Percentiles rank a stretch among this genome's conserved stretches.
Conservation (phyloP, 2,329 filamentous ascomycete species). For the Fusarium stilboides region DNA sequence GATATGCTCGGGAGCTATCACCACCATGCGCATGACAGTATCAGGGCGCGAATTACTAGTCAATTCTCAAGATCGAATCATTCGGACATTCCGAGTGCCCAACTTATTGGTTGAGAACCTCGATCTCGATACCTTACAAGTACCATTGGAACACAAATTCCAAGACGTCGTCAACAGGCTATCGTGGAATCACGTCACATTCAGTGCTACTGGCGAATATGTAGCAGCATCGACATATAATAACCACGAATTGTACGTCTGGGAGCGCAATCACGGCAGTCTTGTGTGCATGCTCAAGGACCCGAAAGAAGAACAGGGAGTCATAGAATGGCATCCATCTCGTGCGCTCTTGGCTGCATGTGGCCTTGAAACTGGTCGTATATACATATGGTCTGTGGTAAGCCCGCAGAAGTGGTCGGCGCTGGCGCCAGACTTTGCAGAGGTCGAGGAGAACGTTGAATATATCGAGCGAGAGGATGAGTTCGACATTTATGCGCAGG, state of each 20-base stretch:
- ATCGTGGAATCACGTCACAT: constrained; percentile 97
- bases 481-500: constrained; percentile 96
- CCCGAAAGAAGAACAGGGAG: constrained; percentile 94
- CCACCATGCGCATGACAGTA: constrained; percentile 83
- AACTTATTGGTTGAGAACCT: constrained; percentile 79
- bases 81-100: constrained; percentile 91
- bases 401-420: constrained; percentile 98
- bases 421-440: constrained; percentile 94
- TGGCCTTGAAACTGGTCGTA: constrained; percentile 90
- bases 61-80: constrained; percentile 95
- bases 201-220: constrained; percentile 94
- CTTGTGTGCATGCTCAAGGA: constrained; percentile 97
- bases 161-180: constrained; percentile 96
- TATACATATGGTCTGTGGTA: constrained; percentile 97
- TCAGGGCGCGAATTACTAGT: constrained; percentile 91
- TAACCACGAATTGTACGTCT: constrained; percentile 98
- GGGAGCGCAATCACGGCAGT: constrained; percentile 94
- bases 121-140: constrained; percentile 86
- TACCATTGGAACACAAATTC: constrained; percentile 97
- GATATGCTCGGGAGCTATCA: constrained; percentile 88
- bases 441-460: constrained; percentile 98
- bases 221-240: constrained; percentile 97
- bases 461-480: constrained; percentile 97
- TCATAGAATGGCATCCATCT: constrained; percentile 97
- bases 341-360: constrained; percentile 90